Conservation (phyloP, 2,329 filamentous ascomycete genomes). For the Talaromyces sp. region DNA sequence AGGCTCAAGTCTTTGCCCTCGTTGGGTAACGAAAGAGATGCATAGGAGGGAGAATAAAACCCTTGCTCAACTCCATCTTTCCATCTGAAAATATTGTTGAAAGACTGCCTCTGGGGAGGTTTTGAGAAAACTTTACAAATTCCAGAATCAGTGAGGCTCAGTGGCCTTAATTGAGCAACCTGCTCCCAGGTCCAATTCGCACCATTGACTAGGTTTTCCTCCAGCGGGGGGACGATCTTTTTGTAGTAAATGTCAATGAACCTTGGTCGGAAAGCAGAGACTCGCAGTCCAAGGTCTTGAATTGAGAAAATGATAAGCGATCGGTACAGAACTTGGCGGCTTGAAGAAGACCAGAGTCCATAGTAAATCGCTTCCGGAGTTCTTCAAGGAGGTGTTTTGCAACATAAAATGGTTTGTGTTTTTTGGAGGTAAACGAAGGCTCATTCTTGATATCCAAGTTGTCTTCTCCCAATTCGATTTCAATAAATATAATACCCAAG, state of each 20-base stretch:
- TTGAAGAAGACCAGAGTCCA: conserved; percentile 12
- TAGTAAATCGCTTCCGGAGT: conserved; percentile 10
- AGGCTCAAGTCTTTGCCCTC: no score
- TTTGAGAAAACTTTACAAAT: conserved; percentile 14
- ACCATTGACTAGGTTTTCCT: conserved; percentile 17
- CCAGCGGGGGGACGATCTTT: conserved; percentile 13
- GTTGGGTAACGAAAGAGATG: no score
- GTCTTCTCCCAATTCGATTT: conserved; percentile 18
- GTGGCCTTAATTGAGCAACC: conserved; percentile 9
- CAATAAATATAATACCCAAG: conserved; percentile 15
- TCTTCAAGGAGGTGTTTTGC: conserved; percentile 9
- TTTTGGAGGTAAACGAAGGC: background rate
- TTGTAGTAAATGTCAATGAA: conserved; percentile 15
- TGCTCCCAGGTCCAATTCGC: conserved; percentile 21
- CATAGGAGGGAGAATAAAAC: background rate
- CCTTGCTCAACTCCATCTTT: background rate
- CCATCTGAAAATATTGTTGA: background rate
- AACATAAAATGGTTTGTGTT: conserved; percentile 1
- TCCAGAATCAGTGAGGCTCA: conserved; percentile 6
- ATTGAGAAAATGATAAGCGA: conserved; percentile 10
- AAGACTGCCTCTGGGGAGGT: background rate
- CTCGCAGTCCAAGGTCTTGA: background rate
- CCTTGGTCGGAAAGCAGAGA: background rate
- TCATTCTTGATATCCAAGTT: conserved; percentile 10
- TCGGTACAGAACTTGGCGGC: conserved; percentile 17